Conservation (phyloP, 2,329 filamentous ascomycete species). For the Neopestalotiopsis rosae region DNA sequence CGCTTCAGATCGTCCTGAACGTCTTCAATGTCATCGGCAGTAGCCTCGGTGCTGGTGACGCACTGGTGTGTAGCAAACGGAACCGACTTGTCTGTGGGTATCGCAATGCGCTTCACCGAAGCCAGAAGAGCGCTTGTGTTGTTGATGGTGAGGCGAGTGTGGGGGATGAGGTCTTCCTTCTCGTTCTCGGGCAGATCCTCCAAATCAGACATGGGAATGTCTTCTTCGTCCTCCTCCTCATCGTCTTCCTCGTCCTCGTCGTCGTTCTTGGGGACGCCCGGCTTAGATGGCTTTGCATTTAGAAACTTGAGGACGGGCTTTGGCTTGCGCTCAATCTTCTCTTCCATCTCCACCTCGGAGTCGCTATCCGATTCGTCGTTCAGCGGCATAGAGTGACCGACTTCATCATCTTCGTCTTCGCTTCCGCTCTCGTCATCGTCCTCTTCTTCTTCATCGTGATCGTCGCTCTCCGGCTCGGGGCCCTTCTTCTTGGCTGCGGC, state of each 20-base stretch:
- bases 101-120: conserved; percentile 78
- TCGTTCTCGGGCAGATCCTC: conserved; percentile 80
- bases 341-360: conserved; percentile 78
- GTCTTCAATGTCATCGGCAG: conserved; percentile 73
- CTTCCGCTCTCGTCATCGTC: conserved; percentile 33
- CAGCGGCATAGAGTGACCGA: conserved; percentile 44
- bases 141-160: conserved; percentile 96
- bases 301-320: conserved; percentile 48
- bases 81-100: conserved; percentile 69
- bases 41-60: conserved; percentile 70
- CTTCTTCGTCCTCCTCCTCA: conserved; percentile 79
- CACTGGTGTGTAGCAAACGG: conserved; percentile 86
- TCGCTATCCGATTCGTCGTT: conserved; percentile 69
- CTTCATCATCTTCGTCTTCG: conserved; percentile 46
- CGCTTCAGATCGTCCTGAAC: conserved; percentile 90
- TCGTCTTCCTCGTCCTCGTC: conserved; percentile 64
- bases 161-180: conserved; percentile 83
- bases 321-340: conserved; percentile 65
- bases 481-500: conserved; percentile 30
- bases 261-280: conserved; percentile 47
- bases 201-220: conserved; percentile 88
- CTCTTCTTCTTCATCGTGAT: conserved; percentile 26
- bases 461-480: conserved; percentile 27
- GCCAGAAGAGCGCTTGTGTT: conserved; percentile 87
- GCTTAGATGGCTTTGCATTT: conserved; percentile 46